These are phyloP conservation scores for Leccinum barrowsii DNA, from an alignment of 768 basidiomycete genomes.

Conservation along the genomic window DNA sequence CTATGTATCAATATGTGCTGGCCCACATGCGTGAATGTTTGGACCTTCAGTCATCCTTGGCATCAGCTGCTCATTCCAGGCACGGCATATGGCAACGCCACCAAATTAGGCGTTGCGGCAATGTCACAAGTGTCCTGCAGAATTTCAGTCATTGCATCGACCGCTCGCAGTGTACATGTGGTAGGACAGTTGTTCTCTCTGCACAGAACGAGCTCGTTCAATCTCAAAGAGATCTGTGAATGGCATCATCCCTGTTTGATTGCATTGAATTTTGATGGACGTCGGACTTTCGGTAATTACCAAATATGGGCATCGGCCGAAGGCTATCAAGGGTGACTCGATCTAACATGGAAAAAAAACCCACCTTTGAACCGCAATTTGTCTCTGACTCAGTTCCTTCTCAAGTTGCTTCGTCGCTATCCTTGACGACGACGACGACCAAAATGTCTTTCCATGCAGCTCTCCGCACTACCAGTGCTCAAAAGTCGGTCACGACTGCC, in stretches of 20 bases:
- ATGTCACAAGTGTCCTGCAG: neutral
- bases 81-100: no score
- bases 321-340: conserved; percentile 19
- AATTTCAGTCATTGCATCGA: neutral
- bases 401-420: conserved; percentile 8
- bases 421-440: conserved; percentile 16
- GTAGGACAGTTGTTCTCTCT: no score
- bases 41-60: neutral
- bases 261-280: neutral
- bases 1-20: neutral
- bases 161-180: no score
- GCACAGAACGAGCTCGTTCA: no score
- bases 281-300: conserved; percentile 25
- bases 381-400: conserved; percentile 7
- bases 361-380: neutral
- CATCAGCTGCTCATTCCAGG: neutral
- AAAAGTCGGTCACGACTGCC: conserved; percentile 29
- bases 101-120: neutral
- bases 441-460: conserved; percentile 43
- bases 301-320: conserved; percentile 27
- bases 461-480: conserved; percentile 41
- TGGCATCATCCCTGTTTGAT: neutral
- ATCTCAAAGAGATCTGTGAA: neutral
- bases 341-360: conserved; percentile 8
- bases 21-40: neutral